Percentiles rank a stretch among this genome's conserved stretches.
Conservation (phyloP, 257 asterid species). For the Scutellaria barbata region DNA sequence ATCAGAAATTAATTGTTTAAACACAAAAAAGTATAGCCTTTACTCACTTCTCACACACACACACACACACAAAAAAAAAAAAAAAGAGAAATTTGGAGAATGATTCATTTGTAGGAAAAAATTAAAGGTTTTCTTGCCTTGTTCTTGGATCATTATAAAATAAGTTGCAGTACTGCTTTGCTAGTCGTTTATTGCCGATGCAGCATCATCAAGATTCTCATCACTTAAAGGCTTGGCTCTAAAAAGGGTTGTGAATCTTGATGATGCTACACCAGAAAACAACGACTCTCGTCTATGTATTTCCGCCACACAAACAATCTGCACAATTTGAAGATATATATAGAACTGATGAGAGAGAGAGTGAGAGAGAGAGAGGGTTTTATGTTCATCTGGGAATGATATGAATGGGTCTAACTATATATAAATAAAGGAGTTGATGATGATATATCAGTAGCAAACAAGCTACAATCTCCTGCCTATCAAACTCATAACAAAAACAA, state of each 20-base stretch:
- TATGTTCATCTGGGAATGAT: too few species aligned
- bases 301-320: conserved; percentile 33
- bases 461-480: conserved; percentile 28
- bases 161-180: too few species aligned
- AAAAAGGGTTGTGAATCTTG: conserved; percentile 54
- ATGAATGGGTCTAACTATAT: too few species aligned
- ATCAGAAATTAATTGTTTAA: too few species aligned
- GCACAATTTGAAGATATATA: too few species aligned
- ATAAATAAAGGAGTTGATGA: not conserved
- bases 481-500: conserved; percentile 16
- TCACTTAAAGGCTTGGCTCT: too few species aligned
- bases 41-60: too few species aligned
- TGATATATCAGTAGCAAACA: conserved; percentile 10
- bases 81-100: not conserved
- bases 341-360: too few species aligned
- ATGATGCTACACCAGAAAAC: conserved; percentile 61
- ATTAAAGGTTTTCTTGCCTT: not conserved
- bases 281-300: conserved; percentile 39
- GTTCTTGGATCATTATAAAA: not conserved
- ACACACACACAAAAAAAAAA: too few species aligned
- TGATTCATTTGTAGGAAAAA: too few species aligned
- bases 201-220: conserved; percentile 76
- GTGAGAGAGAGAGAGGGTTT: not conserved
- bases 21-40: too few species aligned
- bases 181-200: conserved; percentile 61